A percentile compares a stretch with the other conserved stretches of the same genome.
phyloP scores from a whole-genome alignment of 805 yeast genomes.

The Yarrowia hollandica region DNA sequence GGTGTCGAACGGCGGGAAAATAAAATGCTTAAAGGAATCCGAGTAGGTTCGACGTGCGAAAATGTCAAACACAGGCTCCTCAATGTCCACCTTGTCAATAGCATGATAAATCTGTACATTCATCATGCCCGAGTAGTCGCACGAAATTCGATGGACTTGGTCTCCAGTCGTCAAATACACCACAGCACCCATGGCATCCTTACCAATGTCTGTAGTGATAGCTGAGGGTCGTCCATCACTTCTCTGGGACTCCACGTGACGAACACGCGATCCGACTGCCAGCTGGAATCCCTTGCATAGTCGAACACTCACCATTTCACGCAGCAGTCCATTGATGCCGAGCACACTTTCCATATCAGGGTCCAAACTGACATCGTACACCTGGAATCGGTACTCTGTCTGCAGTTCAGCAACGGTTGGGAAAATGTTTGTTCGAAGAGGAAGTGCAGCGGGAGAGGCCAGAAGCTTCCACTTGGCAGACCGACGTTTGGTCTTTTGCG shows the following conservation, averaged over 20 bases:
- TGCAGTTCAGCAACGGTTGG: slow-evolving; percentile 71
- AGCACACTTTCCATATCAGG: slow-evolving; percentile 55
- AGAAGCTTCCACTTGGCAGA: slow-evolving; percentile 90
- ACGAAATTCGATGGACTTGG: slow-evolving; percentile 80
- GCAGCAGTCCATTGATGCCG: slow-evolving; percentile 62
- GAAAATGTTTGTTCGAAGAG: slow-evolving; percentile 74
- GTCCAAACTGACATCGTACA: slow-evolving; percentile 74
- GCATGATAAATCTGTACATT: slow-evolving; percentile 70
- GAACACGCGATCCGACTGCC: slow-evolving; percentile 69
- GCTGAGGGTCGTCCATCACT: slow-evolving; percentile 55
- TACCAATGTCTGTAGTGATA: slow-evolving; percentile 54
- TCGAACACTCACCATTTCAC: slow-evolving; percentile 84
- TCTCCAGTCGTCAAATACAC: slow-evolving; percentile 76
- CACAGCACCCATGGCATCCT: slow-evolving; percentile 55
- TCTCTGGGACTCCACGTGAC: slow-evolving; percentile 61
- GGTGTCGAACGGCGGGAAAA: slow-evolving; percentile 40
- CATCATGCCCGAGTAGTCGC: slow-evolving; percentile 69
- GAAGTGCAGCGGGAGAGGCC: slow-evolving; percentile 90
- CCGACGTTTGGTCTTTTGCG: slow-evolving; percentile 62
- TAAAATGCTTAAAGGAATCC: slow-evolving; percentile 10
- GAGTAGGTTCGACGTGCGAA: slow-evolving; percentile 20
- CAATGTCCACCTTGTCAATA: slow-evolving; percentile 9
- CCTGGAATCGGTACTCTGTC: slow-evolving; percentile 71
- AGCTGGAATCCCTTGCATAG: slow-evolving; percentile 87
- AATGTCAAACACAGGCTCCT: slow-evolving; percentile 23